Percentiles rank a stretch among this genome's conserved stretches.
Evolutionary conservation across 2,329 filamentous ascomycete genomes (phyloP).

Genomic region (Colletotrichum sp.): DNA sequence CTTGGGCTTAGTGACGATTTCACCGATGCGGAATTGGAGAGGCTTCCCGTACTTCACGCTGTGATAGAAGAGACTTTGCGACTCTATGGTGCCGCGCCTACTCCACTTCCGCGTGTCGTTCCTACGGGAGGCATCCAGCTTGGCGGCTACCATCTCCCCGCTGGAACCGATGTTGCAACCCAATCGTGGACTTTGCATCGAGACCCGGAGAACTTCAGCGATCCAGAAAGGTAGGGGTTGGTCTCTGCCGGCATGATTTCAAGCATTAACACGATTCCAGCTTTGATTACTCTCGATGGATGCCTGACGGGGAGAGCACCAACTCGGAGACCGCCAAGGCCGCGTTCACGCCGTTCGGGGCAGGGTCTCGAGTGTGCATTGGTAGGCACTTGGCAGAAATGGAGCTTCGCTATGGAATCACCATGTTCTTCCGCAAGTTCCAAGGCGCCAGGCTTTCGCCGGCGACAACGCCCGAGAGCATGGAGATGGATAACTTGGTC

Average conservation of each 20-base stretch:
- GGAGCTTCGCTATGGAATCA: constrained; percentile 56
- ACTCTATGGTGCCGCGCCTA: constrained; percentile 43
- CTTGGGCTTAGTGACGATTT: constrained; percentile 24
- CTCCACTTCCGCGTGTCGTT: constrained; percentile 41
- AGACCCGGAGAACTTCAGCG: constrained; percentile 40
- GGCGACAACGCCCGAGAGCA: neutral
- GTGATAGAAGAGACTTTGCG: constrained; percentile 51
- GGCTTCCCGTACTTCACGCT: constrained; percentile 42
- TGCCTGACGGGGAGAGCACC: constrained; percentile 21
- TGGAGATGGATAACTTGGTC: neutral
- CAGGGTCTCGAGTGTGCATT: constrained; percentile 53
- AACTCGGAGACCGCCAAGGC: constrained; percentile 42
- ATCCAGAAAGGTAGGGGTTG: constrained; percentile 34
- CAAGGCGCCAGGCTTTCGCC: constrained; percentile 34
- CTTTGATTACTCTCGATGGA: neutral
- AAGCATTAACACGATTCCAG: neutral
- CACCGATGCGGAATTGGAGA: constrained; percentile 34
- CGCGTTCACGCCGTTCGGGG: constrained; percentile 57
- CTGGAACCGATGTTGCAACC: constrained; percentile 41
- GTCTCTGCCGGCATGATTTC: neutral
- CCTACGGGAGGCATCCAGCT: constrained; percentile 43
- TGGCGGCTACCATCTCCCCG: constrained; percentile 42
- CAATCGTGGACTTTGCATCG: constrained; percentile 53
- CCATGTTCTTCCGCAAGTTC: constrained; percentile 56
- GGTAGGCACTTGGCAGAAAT: constrained; percentile 62